Evolutionary conservation across 148 eudicot genomes (phyloP).

Genomic region (Camellia sinensis): DNA sequence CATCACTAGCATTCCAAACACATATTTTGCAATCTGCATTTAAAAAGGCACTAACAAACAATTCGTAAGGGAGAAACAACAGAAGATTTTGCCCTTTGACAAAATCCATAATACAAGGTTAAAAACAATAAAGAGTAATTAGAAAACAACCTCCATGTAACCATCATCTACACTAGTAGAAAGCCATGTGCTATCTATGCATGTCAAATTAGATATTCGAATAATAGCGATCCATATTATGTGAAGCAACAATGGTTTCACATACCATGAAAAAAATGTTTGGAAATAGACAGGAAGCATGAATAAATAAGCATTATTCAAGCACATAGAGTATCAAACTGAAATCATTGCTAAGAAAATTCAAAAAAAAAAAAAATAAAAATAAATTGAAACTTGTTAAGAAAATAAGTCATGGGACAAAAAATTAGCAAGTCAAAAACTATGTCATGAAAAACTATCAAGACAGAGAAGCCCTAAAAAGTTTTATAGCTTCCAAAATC

Average conservation of each 20-base stretch:
- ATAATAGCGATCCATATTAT: background rate
- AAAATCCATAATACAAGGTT: background rate
- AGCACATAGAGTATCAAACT: background rate
- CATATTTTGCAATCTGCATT: constrained; percentile 93
- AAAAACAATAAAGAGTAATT: background rate
- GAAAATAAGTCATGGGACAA: background rate
- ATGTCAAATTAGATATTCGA: background rate
- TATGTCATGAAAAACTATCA: background rate
- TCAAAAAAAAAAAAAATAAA: too few species aligned
- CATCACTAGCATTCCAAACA: constrained; percentile 99
- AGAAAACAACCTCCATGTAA: background rate
- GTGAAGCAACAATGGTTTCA: background rate
- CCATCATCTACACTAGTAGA: background rate
- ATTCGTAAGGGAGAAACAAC: background rate
- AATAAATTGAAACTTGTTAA: too few species aligned
- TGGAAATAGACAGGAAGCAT: background rate
- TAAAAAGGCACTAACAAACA: constrained; percentile 7
- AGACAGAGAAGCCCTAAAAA: background rate
- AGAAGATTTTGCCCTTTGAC: background rate
- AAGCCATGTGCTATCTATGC: background rate
- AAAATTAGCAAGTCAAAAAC: background rate
- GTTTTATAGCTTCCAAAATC: background rate
- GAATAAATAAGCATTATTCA: background rate
- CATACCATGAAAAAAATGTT: background rate
- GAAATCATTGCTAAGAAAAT: background rate